Evolutionary conservation across 768 basidiomycete species (phyloP).

Genomic region (Tricholoma furcatifolium): DNA sequence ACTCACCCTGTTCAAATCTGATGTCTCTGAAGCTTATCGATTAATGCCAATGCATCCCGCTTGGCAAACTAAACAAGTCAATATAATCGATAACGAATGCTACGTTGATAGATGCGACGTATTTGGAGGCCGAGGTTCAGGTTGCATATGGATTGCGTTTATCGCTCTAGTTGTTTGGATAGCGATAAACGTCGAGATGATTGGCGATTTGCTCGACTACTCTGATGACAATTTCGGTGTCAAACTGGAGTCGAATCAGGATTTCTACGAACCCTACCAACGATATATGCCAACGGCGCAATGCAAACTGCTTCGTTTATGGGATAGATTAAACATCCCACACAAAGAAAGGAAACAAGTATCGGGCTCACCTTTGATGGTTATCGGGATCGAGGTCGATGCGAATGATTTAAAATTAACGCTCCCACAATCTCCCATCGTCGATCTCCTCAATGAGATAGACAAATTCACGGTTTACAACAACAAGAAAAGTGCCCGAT

Average conservation of each 20-base stretch:
- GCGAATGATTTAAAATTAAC: constrained; percentile 28
- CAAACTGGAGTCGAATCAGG: constrained; percentile 26
- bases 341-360: constrained; percentile 40
- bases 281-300: background rate
- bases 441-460: constrained; percentile 14
- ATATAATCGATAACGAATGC: constrained; percentile 23
- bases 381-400: constrained; percentile 41
- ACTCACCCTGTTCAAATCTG: constrained; percentile 33
- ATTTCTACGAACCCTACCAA: constrained; percentile 28
- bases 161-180: constrained; percentile 34
- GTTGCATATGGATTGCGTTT: constrained; percentile 25
- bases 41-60: constrained; percentile 28
- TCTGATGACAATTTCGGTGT: no score
- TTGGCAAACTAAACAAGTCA: constrained; percentile 33
- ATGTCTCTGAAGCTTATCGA: constrained; percentile 34
- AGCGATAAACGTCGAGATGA: constrained; percentile 20
- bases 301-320: constrained; percentile 18
- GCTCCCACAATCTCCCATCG: constrained; percentile 1
- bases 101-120: constrained; percentile 30
- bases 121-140: constrained; percentile 30
- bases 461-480: constrained; percentile 6
- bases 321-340: constrained; percentile 39
- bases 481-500: background rate
- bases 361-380: constrained; percentile 25
- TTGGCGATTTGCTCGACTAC: constrained; percentile 33